These are phyloP conservation scores for Lonicera japonica DNA, from an alignment of 129 eudicot species.

Conservation along the genomic window DNA sequence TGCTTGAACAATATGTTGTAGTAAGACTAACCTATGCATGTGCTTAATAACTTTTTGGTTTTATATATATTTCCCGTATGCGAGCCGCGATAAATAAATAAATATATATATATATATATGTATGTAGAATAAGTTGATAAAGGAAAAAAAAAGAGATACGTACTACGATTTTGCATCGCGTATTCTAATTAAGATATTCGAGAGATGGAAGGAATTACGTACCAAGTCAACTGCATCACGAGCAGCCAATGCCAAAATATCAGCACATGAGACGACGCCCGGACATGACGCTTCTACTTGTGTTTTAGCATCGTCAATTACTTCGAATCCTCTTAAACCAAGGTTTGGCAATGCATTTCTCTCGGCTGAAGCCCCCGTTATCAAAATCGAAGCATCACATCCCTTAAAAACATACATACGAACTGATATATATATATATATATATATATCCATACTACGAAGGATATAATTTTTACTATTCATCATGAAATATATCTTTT, in stretches of 20 bases:
- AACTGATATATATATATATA: conserved; percentile 7
- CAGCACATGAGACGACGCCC: conserved; percentile 88
- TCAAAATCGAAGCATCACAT: conserved; percentile 77
- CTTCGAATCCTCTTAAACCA: conserved; percentile 78
- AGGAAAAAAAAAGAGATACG: too few relatives aligned
- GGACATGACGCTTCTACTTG: conserved; percentile 74
- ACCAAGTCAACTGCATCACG: conserved; percentile 90
- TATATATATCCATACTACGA: too few relatives aligned
- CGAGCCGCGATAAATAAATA: too few relatives aligned
- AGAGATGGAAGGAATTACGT: background rate
- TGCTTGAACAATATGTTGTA: too few relatives aligned
- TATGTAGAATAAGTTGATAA: too few relatives aligned
- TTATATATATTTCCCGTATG: too few relatives aligned
- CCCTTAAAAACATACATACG: too few relatives aligned
- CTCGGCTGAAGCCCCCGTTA: conserved; percentile 52
- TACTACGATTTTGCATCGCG: background rate
- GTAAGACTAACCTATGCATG: too few relatives aligned
- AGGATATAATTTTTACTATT: too few relatives aligned
- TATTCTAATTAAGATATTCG: background rate
- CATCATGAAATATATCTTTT: too few relatives aligned
- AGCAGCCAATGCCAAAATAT: conserved; percentile 79
- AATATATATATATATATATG: background rate
- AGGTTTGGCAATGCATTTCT: conserved; percentile 54
- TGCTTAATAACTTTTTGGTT: too few relatives aligned
- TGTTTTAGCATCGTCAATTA: conserved; percentile 73